These are phyloP conservation scores for Solanum chmielewskii DNA, from an alignment of 257 asterid genomes.

Conservation along the genomic window DNA sequence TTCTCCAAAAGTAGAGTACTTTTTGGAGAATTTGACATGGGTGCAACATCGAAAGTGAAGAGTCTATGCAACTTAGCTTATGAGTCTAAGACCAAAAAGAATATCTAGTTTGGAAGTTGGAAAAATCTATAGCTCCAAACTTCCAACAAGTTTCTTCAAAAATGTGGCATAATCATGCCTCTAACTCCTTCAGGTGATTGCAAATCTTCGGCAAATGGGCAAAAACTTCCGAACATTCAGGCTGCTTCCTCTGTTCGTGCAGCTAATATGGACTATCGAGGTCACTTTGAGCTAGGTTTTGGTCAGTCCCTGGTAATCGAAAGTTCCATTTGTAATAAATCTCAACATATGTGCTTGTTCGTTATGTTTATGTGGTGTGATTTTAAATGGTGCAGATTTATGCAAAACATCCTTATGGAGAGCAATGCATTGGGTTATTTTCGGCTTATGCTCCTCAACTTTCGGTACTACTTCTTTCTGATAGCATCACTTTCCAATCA, in stretches of 20 bases:
- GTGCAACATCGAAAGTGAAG: not conserved
- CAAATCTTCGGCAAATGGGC: constrained; percentile 13
- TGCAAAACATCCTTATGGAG: constrained; percentile 41
- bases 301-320: constrained; percentile 35
- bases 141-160: not conserved
- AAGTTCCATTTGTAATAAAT: not conserved
- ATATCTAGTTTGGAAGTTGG: not conserved
- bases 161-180: not conserved
- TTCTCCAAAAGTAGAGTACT: not conserved
- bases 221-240: constrained; percentile 15
- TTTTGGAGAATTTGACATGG: not conserved
- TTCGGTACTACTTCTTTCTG: constrained; percentile 14
- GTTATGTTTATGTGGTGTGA: not conserved
- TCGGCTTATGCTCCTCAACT: constrained; percentile 35
- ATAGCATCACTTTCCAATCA: not conserved
- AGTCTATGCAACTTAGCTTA: not conserved
- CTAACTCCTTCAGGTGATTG: not conserved
- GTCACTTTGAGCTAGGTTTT: constrained; percentile 35
- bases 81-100: not conserved
- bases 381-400: constrained; percentile 25
- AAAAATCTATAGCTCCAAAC: not conserved
- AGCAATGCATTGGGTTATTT: constrained; percentile 35
- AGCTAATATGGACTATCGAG: constrained; percentile 14
- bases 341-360: not conserved
- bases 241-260: not conserved